Evolutionary conservation across 2,329 filamentous ascomycete genomes (phyloP).

Genomic region (Ophiosphaerella herpotricha): DNA sequence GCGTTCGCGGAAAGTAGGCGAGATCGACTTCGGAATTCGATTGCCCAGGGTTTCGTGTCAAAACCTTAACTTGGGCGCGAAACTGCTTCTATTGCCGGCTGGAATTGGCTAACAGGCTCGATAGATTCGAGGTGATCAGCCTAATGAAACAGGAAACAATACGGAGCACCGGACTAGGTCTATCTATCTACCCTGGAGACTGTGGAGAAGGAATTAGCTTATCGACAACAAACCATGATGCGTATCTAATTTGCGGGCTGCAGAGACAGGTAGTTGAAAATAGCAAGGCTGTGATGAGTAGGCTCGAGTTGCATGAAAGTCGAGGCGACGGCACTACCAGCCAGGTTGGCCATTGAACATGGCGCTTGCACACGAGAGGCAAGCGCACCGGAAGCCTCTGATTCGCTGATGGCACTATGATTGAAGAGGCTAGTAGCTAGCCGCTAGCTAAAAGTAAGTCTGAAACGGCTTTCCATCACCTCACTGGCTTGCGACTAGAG

Average conservation of each 20-base stretch:
- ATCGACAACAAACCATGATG: too few species aligned
- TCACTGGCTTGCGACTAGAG: conserved; percentile 34
- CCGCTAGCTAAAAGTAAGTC: conserved; percentile 39
- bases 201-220: too few species aligned
- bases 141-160: conserved; percentile 1
- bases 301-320: conserved; percentile 35
- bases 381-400: conserved; percentile 21
- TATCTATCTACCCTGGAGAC: too few species aligned
- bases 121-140: background rate
- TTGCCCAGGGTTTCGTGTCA: conserved; percentile 2
- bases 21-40: conserved; percentile 7
- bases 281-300: conserved; percentile 26
- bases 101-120: background rate
- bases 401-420: conserved; percentile 35
- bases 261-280: conserved; percentile 8
- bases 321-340: conserved; percentile 28
- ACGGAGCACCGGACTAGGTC: background rate
- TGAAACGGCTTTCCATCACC: conserved; percentile 40
- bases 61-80: background rate
- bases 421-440: conserved; percentile 26
- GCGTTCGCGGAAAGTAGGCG: conserved; percentile 31
- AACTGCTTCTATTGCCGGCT: background rate
- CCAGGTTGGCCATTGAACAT: conserved; percentile 21
- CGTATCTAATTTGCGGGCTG: conserved; percentile 6
- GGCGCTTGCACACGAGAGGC: conserved; percentile 38